These are phyloP conservation scores for Termitomyces heimii DNA, from an alignment of 768 basidiomycete genomes.

Conservation along the genomic window DNA sequence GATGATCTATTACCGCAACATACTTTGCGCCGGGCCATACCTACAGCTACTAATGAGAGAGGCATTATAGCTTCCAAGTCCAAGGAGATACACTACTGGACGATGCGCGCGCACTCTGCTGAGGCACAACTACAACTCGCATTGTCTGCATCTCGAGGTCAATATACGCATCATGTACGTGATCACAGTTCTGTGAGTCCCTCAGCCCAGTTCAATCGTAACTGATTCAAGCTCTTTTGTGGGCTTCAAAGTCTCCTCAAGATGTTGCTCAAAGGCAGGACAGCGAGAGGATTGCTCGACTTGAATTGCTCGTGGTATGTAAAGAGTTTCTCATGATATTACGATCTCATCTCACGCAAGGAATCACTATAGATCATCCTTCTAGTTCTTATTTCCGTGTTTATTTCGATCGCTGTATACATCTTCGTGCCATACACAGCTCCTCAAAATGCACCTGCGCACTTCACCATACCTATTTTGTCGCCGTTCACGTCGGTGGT, in stretches of 20 bases:
- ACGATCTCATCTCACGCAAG: not conserved
- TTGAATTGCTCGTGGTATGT: conserved; percentile 51
- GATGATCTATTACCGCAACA: not conserved
- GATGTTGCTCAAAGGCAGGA: conserved; percentile 29
- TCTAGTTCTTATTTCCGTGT: conserved; percentile 24
- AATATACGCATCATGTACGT: conserved; percentile 22
- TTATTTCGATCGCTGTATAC: conserved; percentile 30
- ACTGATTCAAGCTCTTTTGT: not conserved
- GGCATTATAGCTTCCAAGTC: not conserved
- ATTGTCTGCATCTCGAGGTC: not conserved
- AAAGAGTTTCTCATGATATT: not conserved
- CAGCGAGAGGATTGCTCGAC: conserved; percentile 39
- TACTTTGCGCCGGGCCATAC: not conserved
- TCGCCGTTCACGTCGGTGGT: conserved; percentile 80
- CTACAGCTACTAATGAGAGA: not conserved
- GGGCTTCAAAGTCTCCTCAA: conserved; percentile 36
- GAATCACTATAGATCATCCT: conserved; percentile 25
- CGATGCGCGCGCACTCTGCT: conserved; percentile 56
- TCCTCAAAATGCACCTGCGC: conserved; percentile 33
- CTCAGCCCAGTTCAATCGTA: not conserved
- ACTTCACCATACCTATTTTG: conserved; percentile 74
- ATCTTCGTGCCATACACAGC: conserved; percentile 24
- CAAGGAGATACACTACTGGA: conserved; percentile 57
- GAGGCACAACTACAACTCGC: conserved; percentile 44
- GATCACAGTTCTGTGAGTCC: conserved; percentile 30